phyloP scores from a whole-genome alignment of 306 rosid species.

The Morella rubra region DNA sequence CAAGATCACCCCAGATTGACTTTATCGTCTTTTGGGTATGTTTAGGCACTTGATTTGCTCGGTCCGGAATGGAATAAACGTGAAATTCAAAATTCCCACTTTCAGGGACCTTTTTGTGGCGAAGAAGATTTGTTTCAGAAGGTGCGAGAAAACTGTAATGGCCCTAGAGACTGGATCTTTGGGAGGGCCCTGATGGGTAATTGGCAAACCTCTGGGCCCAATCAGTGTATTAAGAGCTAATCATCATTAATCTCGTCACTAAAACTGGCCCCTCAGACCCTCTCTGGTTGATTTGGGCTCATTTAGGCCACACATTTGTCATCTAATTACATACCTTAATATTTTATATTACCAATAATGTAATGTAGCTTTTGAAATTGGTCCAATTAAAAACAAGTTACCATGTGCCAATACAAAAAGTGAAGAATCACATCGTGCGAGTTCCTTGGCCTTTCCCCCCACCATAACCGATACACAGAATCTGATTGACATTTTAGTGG shows the following conservation, averaged over 20 bases:
- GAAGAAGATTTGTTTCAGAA: no score
- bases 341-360: background rate
- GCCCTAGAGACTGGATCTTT: no score
- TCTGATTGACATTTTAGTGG: no score
- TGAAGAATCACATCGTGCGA: background rate
- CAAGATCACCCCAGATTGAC: background rate
- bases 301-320: background rate
- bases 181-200: no score
- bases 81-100: background rate
- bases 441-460: no score
- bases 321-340: background rate
- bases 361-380: background rate
- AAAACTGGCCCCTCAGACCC: no score
- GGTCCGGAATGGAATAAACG: background rate
- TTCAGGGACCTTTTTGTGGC: no score
- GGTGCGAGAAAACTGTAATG: no score
- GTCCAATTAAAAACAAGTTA: background rate
- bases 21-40: background rate
- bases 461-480: no score
- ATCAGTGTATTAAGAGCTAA: no score
- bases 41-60: conserved; percentile 2
- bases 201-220: no score
- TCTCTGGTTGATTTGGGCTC: background rate
- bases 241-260: no score
- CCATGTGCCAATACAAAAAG: background rate